Percentiles rank a stretch among this genome's conserved stretches.
These are phyloP conservation scores for Botrytis byssoidea DNA, from an alignment of 2,329 filamentous ascomycete species.

Conservation along the genomic window DNA sequence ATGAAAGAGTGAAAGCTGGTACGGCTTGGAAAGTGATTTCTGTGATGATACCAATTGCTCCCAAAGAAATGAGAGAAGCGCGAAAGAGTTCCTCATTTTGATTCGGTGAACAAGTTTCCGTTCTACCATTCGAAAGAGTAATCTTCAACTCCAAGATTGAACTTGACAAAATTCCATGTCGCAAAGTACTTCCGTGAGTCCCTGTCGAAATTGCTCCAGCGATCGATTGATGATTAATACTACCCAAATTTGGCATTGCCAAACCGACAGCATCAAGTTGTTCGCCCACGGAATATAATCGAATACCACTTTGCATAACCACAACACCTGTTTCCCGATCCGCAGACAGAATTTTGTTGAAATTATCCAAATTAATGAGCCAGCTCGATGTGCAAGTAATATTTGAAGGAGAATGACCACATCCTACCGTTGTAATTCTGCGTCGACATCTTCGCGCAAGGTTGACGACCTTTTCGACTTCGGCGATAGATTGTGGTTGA, in stretches of 20 bases:
- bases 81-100: constrained; percentile 78
- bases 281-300: constrained; percentile 70
- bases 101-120: constrained; percentile 64
- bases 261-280: constrained; percentile 73
- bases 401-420: constrained; percentile 87
- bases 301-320: constrained; percentile 83
- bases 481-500: constrained; percentile 72
- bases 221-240: constrained; percentile 91
- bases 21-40: constrained; percentile 84
- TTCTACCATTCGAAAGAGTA: constrained; percentile 76
- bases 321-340: constrained; percentile 65
- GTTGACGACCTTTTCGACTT: constrained; percentile 80
- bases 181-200: constrained; percentile 85
- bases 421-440: constrained; percentile 82
- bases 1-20: constrained; percentile 78
- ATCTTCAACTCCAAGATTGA: constrained; percentile 73
- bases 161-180: constrained; percentile 81
- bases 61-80: constrained; percentile 82
- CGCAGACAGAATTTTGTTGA: constrained; percentile 68
- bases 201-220: constrained; percentile 90
- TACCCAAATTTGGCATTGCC: constrained; percentile 88
- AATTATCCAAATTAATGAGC: constrained; percentile 90
- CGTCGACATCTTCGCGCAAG: constrained; percentile 79
- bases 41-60: constrained; percentile 85
- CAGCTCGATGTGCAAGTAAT: constrained; percentile 91